phyloP scores from a whole-genome alignment of 352 stramenopile species.

The Phytophthora multivora region DNA sequence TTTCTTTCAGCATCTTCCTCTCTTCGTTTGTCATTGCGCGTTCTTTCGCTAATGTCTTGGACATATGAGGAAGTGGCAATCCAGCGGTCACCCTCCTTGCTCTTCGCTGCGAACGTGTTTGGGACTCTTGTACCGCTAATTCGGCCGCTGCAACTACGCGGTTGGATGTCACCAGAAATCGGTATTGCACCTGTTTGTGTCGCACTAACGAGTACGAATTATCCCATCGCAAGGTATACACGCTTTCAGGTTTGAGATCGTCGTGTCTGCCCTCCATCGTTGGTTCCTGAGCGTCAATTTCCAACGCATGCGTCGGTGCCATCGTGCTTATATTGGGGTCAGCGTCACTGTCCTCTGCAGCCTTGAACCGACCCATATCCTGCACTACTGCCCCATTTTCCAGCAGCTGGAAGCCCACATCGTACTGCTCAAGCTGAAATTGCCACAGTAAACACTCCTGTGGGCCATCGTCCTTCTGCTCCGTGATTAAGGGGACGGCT shows the following conservation, averaged over 20 bases:
- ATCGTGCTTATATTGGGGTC: not conserved
- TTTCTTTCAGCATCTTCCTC: slow-evolving; percentile 32
- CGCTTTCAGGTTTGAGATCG: slow-evolving; percentile 29
- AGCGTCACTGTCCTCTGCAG: slow-evolving; percentile 1
- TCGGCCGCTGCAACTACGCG: slow-evolving; percentile 50
- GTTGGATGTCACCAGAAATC: slow-evolving; percentile 50
- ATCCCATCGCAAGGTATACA: slow-evolving; percentile 73
- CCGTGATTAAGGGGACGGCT: slow-evolving; percentile 19
- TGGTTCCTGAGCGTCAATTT: slow-evolving; percentile 9
- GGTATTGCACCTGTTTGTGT: slow-evolving; percentile 68
- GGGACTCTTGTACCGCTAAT: slow-evolving; percentile 51
- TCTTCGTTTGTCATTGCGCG: slow-evolving; percentile 36
- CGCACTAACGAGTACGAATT: slow-evolving; percentile 81
- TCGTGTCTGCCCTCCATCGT: slow-evolving; percentile 46
- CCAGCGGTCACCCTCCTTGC: slow-evolving; percentile 27
- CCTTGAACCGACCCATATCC: slow-evolving; percentile 46
- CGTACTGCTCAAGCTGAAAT: slow-evolving; percentile 62
- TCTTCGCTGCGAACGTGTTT: slow-evolving; percentile 29
- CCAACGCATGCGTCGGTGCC: not conserved
- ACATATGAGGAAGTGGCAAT: slow-evolving; percentile 40
- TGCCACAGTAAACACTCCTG: slow-evolving; percentile 64
- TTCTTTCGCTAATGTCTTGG: slow-evolving; percentile 44
- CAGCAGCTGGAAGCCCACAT: slow-evolving; percentile 68
- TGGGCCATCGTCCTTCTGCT: slow-evolving; percentile 11
- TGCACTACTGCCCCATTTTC: slow-evolving; percentile 42